Percentiles rank a stretch among this genome's conserved stretches.
phyloP scores from a whole-genome alignment of 176 grass and related monocot species.

The Calamus simplicifolius region DNA sequence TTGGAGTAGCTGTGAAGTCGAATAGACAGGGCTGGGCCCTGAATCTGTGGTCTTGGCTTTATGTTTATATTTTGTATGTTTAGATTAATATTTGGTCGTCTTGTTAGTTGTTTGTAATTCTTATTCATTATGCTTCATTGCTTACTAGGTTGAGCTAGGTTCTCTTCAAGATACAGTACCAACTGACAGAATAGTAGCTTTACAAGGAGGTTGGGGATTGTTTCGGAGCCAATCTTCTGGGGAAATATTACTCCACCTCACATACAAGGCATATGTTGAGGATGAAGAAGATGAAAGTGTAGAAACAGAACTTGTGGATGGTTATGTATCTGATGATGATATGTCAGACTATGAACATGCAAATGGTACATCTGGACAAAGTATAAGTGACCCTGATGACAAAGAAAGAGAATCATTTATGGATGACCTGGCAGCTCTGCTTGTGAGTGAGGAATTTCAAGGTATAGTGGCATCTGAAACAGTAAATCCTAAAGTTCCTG shows the following conservation, averaged over 20 bases:
- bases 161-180: slow-evolving; percentile 93
- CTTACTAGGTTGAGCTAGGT: slow-evolving; percentile 68
- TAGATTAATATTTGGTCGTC: too few relatives aligned
- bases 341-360: slow-evolving; percentile 39
- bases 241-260: slow-evolving; percentile 76
- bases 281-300: slow-evolving; percentile 76
- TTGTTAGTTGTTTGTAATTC: too few relatives aligned
- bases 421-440: slow-evolving; percentile 77
- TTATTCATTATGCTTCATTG: neutral
- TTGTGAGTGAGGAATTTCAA: slow-evolving; percentile 97
- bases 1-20: too few relatives aligned
- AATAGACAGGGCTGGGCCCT: too few relatives aligned
- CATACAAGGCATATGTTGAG: slow-evolving; percentile 92
- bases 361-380: slow-evolving; percentile 10
- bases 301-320: slow-evolving; percentile 16
- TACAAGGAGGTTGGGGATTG: slow-evolving; percentile 57
- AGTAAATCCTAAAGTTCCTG: slow-evolving; percentile 30
- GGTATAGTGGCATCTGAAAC: slow-evolving; percentile 77
- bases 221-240: slow-evolving; percentile 53
- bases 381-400: slow-evolving; percentile 16
- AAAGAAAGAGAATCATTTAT: slow-evolving; percentile 90
- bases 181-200: slow-evolving; percentile 63
- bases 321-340: slow-evolving; percentile 58
- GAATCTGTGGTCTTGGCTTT: too few relatives aligned
- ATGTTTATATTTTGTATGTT: too few relatives aligned